A percentile compares a stretch with the other conserved stretches of the same genome.
Evolutionary conservation across 257 asterid genomes (phyloP).

Genomic region (Lycium ferocissimum): DNA sequence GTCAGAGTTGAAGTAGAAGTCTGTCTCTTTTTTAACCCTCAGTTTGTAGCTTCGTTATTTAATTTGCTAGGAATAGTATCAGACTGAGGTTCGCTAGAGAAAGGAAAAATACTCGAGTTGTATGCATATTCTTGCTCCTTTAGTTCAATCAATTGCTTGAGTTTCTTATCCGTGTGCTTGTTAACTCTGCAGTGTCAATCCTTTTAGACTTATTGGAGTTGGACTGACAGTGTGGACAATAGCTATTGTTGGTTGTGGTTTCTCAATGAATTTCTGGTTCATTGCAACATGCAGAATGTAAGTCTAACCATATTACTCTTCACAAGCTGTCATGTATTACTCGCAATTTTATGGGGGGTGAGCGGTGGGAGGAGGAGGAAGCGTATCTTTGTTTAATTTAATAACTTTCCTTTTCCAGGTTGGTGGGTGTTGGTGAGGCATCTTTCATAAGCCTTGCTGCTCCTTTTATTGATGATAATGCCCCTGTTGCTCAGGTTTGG

Average conservation of each 20-base stretch:
- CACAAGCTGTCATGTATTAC: constrained; percentile 21
- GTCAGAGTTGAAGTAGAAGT: constrained; percentile 14
- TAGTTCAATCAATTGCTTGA: constrained; percentile 27
- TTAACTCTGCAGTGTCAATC: constrained; percentile 77
- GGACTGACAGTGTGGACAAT: constrained; percentile 93
- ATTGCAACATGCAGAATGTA: constrained; percentile 83
- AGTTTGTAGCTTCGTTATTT: neutral
- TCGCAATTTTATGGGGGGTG: neutral
- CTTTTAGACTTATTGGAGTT: constrained; percentile 95
- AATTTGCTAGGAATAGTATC: constrained; percentile 4
- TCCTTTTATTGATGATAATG: constrained; percentile 90
- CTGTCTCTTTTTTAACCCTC: neutral
- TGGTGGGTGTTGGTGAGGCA: constrained; percentile 94
- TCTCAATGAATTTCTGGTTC: constrained; percentile 85
- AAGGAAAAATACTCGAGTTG: neutral
- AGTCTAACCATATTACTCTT: constrained; percentile 41
- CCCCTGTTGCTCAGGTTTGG: constrained; percentile 73
- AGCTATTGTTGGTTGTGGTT: constrained; percentile 87
- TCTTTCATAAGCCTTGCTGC: constrained; percentile 87
- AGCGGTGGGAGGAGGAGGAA: neutral
- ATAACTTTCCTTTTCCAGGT: constrained; percentile 47
- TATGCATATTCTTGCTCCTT: constrained; percentile 25
- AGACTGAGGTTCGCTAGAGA: neutral
- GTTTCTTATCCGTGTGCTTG: constrained; percentile 32
- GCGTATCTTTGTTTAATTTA: neutral